Percentiles rank a stretch among this genome's conserved stretches.
Evolutionary conservation across 768 basidiomycete genomes (phyloP).

Genomic region (Trametes maxima): DNA sequence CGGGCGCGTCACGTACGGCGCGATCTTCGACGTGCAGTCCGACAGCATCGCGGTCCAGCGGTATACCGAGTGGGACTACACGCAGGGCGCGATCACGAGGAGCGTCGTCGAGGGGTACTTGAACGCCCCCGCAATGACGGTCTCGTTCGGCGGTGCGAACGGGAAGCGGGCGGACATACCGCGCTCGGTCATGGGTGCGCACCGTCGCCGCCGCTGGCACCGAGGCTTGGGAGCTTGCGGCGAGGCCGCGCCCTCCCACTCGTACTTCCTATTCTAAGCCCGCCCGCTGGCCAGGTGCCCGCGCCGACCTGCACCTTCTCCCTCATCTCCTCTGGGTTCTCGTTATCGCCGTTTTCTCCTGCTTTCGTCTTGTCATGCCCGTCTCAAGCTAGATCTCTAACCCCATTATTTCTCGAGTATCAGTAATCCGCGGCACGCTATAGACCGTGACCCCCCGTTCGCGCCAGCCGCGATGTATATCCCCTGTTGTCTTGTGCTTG

Average conservation of each 20-base stretch:
- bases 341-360: neutral
- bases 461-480: conserved; percentile 2
- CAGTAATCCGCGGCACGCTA: neutral
- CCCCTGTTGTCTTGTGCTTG: neutral
- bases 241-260: neutral
- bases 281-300: neutral
- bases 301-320: neutral
- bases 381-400: neutral
- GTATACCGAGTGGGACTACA: conserved; percentile 31
- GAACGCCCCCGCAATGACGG: conserved; percentile 24
- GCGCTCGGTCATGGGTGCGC: conserved; percentile 22
- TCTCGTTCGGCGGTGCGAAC: conserved; percentile 21
- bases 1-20: conserved; percentile 24
- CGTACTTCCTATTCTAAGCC: neutral
- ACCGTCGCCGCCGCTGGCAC: conserved; percentile 23
- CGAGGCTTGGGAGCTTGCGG: too few species aligned
- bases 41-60: conserved; percentile 31
- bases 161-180: conserved; percentile 13
- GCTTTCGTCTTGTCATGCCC: neutral
- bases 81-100: conserved; percentile 26
- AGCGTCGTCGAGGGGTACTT: conserved; percentile 31
- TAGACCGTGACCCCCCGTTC: neutral
- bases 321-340: neutral
- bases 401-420: neutral
- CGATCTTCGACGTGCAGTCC: conserved; percentile 32